Conservation (phyloP, 306 rosid genomes). For the Lupinus albus region DNA sequence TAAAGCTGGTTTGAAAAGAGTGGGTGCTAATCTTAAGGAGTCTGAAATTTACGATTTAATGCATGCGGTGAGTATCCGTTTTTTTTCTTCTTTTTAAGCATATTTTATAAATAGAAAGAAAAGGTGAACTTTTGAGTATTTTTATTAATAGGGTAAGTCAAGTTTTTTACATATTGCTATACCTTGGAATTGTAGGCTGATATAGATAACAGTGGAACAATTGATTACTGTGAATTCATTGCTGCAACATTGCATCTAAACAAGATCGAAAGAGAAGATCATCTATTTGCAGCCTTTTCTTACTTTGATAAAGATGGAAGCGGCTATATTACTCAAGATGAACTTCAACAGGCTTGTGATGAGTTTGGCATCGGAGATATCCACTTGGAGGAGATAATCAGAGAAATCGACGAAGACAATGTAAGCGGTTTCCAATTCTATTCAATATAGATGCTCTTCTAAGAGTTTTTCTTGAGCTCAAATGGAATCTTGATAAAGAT, state of each 20-base stretch:
- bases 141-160: background rate
- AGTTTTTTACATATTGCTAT: slow-evolving; percentile 30
- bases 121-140: background rate
- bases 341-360: slow-evolving; percentile 94
- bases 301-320: slow-evolving; percentile 97
- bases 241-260: slow-evolving; percentile 94
- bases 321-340: slow-evolving; percentile 89
- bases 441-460: background rate
- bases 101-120: slow-evolving; percentile 11
- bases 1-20: slow-evolving; percentile 88
- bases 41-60: slow-evolving; percentile 90
- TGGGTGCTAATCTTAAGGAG: slow-evolving; percentile 93
- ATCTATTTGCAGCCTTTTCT: slow-evolving; percentile 84
- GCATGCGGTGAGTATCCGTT: slow-evolving; percentile 91
- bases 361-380: slow-evolving; percentile 87
- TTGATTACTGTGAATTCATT: slow-evolving; percentile 85
- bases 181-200: slow-evolving; percentile 71
- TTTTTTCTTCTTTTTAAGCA: background rate
- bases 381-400: slow-evolving; percentile 85
- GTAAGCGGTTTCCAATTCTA: slow-evolving; percentile 56
- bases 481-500: slow-evolving; percentile 2
- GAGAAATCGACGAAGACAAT: slow-evolving; percentile 85
- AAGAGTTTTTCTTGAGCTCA: background rate
- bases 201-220: slow-evolving; percentile 91
- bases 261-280: slow-evolving; percentile 92